Evolutionary conservation across 73 alveolate genomes (phyloP).

Genomic region (Stentor coeruleus): DNA sequence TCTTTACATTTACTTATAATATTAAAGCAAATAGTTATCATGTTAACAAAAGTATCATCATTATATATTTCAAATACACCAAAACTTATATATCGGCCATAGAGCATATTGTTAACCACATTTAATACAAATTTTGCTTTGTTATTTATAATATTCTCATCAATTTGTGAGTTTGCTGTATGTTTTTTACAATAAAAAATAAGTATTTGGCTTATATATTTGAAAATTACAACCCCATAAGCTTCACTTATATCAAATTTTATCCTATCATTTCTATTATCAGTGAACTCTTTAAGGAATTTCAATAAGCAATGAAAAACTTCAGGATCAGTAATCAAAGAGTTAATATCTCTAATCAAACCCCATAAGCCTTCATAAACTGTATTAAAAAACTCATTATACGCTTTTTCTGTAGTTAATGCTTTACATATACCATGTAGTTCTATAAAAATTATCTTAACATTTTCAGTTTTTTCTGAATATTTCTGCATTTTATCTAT

Average conservation of each 20-base stretch:
- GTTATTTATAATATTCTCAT: neutral
- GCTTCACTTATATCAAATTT: slow-evolving; percentile 10
- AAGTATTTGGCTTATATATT: slow-evolving; percentile 1
- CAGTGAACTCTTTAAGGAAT: slow-evolving; percentile 17
- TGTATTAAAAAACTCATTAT: neutral
- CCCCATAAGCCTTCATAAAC: slow-evolving; percentile 6
- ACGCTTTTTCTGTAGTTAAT: neutral
- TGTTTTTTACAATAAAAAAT: no score
- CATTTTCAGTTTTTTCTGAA: neutral
- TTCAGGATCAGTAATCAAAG: neutral
- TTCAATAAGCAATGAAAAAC: neutral
- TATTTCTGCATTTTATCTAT: neutral
- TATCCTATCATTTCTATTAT: neutral
- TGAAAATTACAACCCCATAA: neutral
- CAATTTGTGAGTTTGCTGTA: neutral
- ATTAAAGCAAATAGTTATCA: neutral
- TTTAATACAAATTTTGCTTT: neutral
- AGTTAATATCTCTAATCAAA: neutral
- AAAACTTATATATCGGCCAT: slow-evolving; percentile 15
- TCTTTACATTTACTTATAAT: neutral
- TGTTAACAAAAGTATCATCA: neutral
- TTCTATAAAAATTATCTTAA: neutral
- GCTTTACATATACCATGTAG: neutral
- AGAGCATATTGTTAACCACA: neutral
- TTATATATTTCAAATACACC: slow-evolving; percentile 25